phyloP scores from a whole-genome alignment of 306 rosid genomes.

The Vigna mungo region DNA sequence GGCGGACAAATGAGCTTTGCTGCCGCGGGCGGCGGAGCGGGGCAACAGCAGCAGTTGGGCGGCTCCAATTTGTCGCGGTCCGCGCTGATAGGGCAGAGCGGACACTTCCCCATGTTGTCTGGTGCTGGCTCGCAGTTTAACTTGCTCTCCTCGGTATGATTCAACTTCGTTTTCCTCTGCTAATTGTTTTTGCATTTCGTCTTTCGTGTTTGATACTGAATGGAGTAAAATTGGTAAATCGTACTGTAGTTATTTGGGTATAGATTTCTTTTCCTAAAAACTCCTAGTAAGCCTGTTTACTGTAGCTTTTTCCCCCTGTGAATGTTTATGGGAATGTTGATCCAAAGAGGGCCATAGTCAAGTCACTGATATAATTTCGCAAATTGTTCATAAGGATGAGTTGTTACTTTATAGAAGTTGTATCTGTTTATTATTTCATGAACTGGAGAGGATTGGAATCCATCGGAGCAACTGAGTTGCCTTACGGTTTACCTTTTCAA shows the following conservation, averaged over 20 bases:
- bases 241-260: too few species aligned
- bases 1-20: slow-evolving; percentile 83
- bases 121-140: slow-evolving; percentile 76
- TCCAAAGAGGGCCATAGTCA: not conserved
- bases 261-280: too few species aligned
- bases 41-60: slow-evolving; percentile 71
- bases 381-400: not conserved
- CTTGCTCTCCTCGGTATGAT: slow-evolving; percentile 76
- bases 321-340: not conserved
- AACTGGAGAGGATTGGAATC: not conserved
- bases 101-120: slow-evolving; percentile 79
- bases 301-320: not conserved
- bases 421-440: not conserved
- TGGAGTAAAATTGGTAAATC: not conserved
- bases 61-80: slow-evolving; percentile 71
- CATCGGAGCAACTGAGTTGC: not conserved
- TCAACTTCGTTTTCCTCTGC: not conserved
- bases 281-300: not conserved
- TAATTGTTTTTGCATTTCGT: not conserved
- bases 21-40: slow-evolving; percentile 49
- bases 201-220: not conserved
- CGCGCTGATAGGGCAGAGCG: slow-evolving; percentile 72
- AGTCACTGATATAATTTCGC: not conserved
- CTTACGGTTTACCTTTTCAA: not conserved
- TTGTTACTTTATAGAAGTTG: not conserved